Evolutionary conservation across 108 stramenopile species (phyloP).

Genomic region (Stephanodiscus minutulus): DNA sequence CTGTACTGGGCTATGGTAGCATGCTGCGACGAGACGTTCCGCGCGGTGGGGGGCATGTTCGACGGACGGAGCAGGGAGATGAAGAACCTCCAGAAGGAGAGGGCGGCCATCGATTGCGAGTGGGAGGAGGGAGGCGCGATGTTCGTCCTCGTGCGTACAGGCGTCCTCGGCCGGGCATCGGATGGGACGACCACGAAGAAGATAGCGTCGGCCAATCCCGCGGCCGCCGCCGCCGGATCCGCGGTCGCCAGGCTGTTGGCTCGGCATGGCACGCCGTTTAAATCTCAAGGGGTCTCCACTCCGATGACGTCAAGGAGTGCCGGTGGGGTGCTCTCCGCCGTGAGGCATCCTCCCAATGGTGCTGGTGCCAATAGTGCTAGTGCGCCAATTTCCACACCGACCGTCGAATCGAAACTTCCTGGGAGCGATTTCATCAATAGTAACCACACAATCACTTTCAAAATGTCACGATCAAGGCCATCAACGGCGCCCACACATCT

Average conservation of each 20-base stretch:
- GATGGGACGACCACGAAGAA: neutral
- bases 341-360: neutral
- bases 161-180: slow-evolving; percentile 14
- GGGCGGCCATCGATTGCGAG: slow-evolving; percentile 41
- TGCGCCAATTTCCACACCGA: slow-evolving; percentile 5
- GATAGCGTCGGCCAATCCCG: neutral
- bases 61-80: slow-evolving; percentile 31
- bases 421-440: neutral
- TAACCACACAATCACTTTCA: neutral
- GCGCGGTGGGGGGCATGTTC: slow-evolving; percentile 25
- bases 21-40: slow-evolving; percentile 26
- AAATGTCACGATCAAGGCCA: neutral
- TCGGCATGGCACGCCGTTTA: slow-evolving; percentile 28
- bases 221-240: no score
- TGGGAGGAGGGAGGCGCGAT: slow-evolving; percentile 52
- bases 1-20: slow-evolving; percentile 53
- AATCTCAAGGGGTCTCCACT: slow-evolving; percentile 14
- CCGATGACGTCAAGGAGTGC: slow-evolving; percentile 14
- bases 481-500: slow-evolving; percentile 2
- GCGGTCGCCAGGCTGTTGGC: slow-evolving; percentile 15
- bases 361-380: no score
- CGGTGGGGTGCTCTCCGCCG: neutral
- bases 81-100: slow-evolving; percentile 31
- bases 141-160: slow-evolving; percentile 28
- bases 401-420: neutral